Percentiles rank a stretch among this genome's conserved stretches.
Conservation (phyloP, 2,329 filamentous ascomycete species). For the Hypoxylon sp. region DNA sequence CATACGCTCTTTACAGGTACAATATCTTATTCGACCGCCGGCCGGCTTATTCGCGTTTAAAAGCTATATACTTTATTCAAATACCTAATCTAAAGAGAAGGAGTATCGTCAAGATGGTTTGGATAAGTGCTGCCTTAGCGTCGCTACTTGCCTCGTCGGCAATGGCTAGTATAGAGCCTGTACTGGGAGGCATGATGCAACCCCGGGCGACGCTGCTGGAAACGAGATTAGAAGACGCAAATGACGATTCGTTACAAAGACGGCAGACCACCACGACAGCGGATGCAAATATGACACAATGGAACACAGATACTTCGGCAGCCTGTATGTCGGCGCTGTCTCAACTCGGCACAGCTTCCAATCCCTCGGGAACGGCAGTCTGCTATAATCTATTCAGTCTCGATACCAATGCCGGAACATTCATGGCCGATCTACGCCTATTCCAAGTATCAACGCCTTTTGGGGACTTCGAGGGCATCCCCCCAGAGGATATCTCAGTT, state of each 20-base stretch:
- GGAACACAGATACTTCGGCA: constrained; percentile 68
- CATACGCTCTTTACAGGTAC: constrained; percentile 48
- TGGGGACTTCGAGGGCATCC: constrained; percentile 67
- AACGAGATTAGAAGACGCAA: constrained; percentile 36
- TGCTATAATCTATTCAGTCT: constrained; percentile 87
- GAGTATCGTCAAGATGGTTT: constrained; percentile 55
- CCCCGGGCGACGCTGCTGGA: constrained; percentile 38
- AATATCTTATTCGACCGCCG: constrained; percentile 48
- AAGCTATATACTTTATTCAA: constrained; percentile 24
- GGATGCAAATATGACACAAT: constrained; percentile 67
- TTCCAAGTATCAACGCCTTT: constrained; percentile 76
- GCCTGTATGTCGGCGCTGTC: constrained; percentile 73
- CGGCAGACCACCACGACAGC: constrained; percentile 40
- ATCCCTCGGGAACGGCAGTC: constrained; percentile 82
- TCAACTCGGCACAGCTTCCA: constrained; percentile 71
- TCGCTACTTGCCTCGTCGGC: constrained; percentile 57
- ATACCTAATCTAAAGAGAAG: constrained; percentile 32
- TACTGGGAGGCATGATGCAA: constrained; percentile 38
- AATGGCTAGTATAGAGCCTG: constrained; percentile 53
- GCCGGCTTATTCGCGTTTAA: constrained; percentile 44
- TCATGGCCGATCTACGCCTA: constrained; percentile 82
- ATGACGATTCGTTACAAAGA: constrained; percentile 40
- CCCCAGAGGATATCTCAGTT: constrained; percentile 68
- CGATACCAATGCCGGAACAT: constrained; percentile 76
- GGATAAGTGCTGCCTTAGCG: constrained; percentile 55